Conservation (phyloP, 2,329 filamentous ascomycete species). For the Seiridium unicorne region DNA sequence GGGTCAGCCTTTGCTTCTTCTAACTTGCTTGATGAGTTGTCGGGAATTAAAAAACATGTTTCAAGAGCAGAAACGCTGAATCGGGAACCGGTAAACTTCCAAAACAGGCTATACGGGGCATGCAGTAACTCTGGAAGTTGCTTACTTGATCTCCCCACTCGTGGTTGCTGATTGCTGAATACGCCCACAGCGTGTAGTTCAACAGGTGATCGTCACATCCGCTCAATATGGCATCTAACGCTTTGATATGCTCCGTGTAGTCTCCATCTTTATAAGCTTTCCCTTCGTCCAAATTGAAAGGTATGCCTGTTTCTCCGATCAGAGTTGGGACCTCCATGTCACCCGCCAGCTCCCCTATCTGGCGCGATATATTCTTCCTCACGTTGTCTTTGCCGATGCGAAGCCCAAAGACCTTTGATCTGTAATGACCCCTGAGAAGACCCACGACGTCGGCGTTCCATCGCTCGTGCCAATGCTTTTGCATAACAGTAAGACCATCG, state of each 20-base stretch:
- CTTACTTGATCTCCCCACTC: constrained; percentile 18
- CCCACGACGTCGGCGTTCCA: constrained; percentile 22
- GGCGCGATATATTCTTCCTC: constrained; percentile 14
- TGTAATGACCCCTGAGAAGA: constrained; percentile 19
- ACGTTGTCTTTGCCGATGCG: constrained; percentile 16
- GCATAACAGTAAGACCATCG: constrained; percentile 22
- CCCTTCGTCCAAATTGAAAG: constrained; percentile 18
- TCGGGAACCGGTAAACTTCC: too few relatives aligned
- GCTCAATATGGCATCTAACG: constrained; percentile 17
- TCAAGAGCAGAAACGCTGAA: too few relatives aligned
- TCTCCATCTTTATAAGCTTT: constrained; percentile 19
- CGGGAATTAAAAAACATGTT: too few relatives aligned
- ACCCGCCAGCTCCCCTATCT: constrained; percentile 16
- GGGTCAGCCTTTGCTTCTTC: too few relatives aligned
- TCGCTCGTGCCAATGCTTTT: constrained; percentile 19
- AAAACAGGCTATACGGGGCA: too few relatives aligned
- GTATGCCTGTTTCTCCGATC: constrained; percentile 21
- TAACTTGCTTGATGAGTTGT: too few relatives aligned
- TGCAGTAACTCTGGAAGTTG: too few relatives aligned
- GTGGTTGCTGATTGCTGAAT: constrained; percentile 18
- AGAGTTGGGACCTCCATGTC: constrained; percentile 16
- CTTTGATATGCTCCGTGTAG: constrained; percentile 19
- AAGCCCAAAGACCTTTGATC: constrained; percentile 16
- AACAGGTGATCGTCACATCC: constrained; percentile 19
- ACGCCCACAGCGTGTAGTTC: constrained; percentile 19